Evolutionary conservation across 805 yeast species (phyloP).

Genomic region (Wickerhamiella azyma): DNA sequence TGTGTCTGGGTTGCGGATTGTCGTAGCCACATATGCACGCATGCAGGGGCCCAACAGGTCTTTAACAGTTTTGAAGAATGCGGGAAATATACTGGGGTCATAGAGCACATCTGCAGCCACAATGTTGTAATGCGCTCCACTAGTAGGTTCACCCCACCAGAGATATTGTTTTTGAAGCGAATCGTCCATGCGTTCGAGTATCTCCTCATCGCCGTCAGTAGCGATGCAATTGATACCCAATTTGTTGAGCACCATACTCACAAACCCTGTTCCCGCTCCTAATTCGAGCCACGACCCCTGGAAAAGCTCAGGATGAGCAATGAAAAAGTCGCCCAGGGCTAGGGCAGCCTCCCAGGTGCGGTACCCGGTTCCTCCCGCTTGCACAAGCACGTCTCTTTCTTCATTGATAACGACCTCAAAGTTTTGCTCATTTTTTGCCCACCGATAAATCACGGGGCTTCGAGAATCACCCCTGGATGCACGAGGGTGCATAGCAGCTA

Average conservation of each 20-base stretch:
- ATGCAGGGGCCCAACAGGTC: conserved; percentile 16
- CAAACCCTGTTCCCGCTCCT: conserved; percentile 85
- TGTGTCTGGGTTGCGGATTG: conserved; percentile 52
- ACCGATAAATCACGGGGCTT: conserved; percentile 3
- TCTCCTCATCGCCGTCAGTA: conserved; percentile 55
- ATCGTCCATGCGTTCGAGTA: conserved; percentile 35
- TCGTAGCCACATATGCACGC: conserved; percentile 46
- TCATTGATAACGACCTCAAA: conserved; percentile 16
- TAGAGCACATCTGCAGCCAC: conserved; percentile 85
- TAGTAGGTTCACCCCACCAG: neutral
- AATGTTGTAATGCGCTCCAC: conserved; percentile 32
- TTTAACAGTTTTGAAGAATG: conserved; percentile 36
- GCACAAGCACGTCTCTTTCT: conserved; percentile 19
- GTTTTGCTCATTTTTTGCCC: neutral
- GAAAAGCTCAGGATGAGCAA: conserved; percentile 9
- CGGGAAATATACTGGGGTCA: conserved; percentile 47
- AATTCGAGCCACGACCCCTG: conserved; percentile 43
- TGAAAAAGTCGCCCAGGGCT: conserved; percentile 42
- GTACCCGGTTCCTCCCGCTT: conserved; percentile 67
- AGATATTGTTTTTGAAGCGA: conserved; percentile 36
- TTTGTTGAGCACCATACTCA: conserved; percentile 34
- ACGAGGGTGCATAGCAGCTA: neutral
- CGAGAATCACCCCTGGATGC: neutral
- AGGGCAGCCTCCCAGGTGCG: conserved; percentile 92
- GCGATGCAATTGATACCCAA: conserved; percentile 27